A percentile compares a stretch with the other conserved stretches of the same genome.
These are phyloP conservation scores for Amniculicola lignicola DNA, from an alignment of 495 filamentous ascomycete genomes.

Conservation along the genomic window DNA sequence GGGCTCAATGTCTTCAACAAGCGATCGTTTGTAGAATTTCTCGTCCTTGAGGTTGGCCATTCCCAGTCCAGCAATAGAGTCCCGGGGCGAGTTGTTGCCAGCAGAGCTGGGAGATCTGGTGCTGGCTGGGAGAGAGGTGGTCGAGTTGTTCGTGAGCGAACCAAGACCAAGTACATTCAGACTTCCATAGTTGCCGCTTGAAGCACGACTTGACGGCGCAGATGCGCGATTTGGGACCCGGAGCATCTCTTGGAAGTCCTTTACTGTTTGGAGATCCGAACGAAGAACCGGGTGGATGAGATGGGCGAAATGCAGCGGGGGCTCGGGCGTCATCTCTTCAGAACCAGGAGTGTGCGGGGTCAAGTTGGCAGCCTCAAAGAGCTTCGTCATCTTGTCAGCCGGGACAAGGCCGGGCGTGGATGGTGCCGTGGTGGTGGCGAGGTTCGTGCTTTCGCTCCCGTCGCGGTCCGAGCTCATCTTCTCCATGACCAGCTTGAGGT, in stretches of 20 bases:
- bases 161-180: slow-evolving; percentile 59
- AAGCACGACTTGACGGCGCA: slow-evolving; percentile 58
- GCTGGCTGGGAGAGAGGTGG: slow-evolving; percentile 38
- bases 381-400: slow-evolving; percentile 44
- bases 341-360: slow-evolving; percentile 48
- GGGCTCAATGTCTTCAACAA: slow-evolving; percentile 91
- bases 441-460: slow-evolving; percentile 57
- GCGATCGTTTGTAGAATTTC: slow-evolving; percentile 84
- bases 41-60: slow-evolving; percentile 72
- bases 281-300: slow-evolving; percentile 79
- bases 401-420: slow-evolving; percentile 58
- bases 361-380: slow-evolving; percentile 46
- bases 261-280: slow-evolving; percentile 73
- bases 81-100: slow-evolving; percentile 31
- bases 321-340: slow-evolving; percentile 67
- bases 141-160: slow-evolving; percentile 40
- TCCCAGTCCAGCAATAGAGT: slow-evolving; percentile 15
- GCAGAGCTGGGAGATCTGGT: slow-evolving; percentile 27
- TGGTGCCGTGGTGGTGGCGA: slow-evolving; percentile 62
- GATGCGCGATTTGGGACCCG: slow-evolving; percentile 45
- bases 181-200: slow-evolving; percentile 66
- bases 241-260: slow-evolving; percentile 80
- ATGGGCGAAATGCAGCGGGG: slow-evolving; percentile 80
- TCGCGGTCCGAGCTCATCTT: slow-evolving; percentile 73
- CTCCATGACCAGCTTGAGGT: slow-evolving; percentile 90